These are phyloP conservation scores for Fusarium nematophilum DNA, from an alignment of 2,329 filamentous ascomycete species.

Conservation along the genomic window DNA sequence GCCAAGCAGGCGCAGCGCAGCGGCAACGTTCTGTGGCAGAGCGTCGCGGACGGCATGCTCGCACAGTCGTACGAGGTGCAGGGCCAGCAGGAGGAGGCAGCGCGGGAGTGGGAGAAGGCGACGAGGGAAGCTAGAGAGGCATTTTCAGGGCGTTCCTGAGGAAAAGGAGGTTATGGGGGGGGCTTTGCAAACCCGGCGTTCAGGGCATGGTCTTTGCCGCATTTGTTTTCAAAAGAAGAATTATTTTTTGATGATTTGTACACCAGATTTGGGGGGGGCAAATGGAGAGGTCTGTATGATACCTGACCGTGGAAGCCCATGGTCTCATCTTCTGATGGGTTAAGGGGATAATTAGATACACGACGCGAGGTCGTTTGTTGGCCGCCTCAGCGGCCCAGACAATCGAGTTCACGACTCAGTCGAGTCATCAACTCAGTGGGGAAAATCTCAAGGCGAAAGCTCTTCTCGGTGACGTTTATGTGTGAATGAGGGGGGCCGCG, in stretches of 20 bases:
- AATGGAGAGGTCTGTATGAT: slow-evolving; percentile 33
- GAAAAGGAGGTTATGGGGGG: slow-evolving; percentile 15
- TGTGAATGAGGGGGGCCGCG: slow-evolving; percentile 7
- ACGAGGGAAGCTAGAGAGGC: slow-evolving; percentile 56
- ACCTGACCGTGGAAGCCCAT: slow-evolving; percentile 38
- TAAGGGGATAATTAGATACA: slow-evolving; percentile 37
- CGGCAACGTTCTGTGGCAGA: slow-evolving; percentile 80
- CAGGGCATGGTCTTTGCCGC: slow-evolving; percentile 41
- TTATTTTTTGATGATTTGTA: slow-evolving; percentile 43
- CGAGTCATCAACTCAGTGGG: slow-evolving; percentile 31
- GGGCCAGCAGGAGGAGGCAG: slow-evolving; percentile 65
- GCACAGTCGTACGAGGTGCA: slow-evolving; percentile 80
- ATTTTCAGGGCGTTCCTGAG: slow-evolving; percentile 50
- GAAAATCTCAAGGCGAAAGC: slow-evolving; percentile 19
- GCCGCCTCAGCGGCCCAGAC: slow-evolving; percentile 26
- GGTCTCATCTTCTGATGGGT: slow-evolving; percentile 29
- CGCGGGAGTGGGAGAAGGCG: slow-evolving; percentile 54
- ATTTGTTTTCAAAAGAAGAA: slow-evolving; percentile 36
- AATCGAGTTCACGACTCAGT: slow-evolving; percentile 27
- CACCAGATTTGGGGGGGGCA: slow-evolving; percentile 36
- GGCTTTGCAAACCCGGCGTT: slow-evolving; percentile 36
- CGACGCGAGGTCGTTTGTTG: slow-evolving; percentile 24
- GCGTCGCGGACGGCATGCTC: slow-evolving; percentile 82
- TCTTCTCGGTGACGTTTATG: slow-evolving; percentile 22
- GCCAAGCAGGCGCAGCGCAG: slow-evolving; percentile 75